phyloP scores from a whole-genome alignment of 805 yeast genomes.

The Zygosaccharomyces bailii region DNA sequence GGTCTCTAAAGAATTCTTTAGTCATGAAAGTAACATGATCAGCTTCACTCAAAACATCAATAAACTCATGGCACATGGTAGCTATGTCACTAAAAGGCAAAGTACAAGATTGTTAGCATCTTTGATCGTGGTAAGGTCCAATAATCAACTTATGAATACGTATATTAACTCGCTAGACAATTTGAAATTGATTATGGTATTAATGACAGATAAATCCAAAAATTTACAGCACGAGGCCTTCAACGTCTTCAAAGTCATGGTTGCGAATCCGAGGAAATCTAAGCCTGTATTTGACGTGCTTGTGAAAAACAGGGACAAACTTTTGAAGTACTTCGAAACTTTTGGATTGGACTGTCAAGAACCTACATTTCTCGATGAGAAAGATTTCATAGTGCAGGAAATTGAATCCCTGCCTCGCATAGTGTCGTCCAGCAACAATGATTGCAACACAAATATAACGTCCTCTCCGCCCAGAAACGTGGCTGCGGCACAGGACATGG shows the following conservation, averaged over 20 bases:
- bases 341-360: constrained; percentile 61
- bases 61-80: constrained; percentile 65
- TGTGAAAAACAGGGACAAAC: constrained; percentile 75
- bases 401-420: constrained; percentile 70
- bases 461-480: constrained; percentile 19
- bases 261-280: constrained; percentile 91
- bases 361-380: constrained; percentile 68
- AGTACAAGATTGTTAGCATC: constrained; percentile 72
- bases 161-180: constrained; percentile 82
- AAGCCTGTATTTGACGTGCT: constrained; percentile 77
- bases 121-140: constrained; percentile 65
- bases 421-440: constrained; percentile 27
- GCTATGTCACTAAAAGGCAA: constrained; percentile 91
- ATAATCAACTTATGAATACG: constrained; percentile 65
- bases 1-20: constrained; percentile 64
- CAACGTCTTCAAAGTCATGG: constrained; percentile 88
- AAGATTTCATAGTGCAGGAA: constrained; percentile 71
- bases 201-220: constrained; percentile 82
- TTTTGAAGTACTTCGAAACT: constrained; percentile 62
- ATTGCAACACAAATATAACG: constrained; percentile 14
- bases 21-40: constrained; percentile 45
- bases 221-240: constrained; percentile 89
- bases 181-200: constrained; percentile 79
- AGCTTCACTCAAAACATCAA: constrained; percentile 62
- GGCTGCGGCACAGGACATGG: constrained; percentile 8